phyloP scores from a whole-genome alignment of 108 stramenopile species.

The Phaeodactylum tricornutum region DNA sequence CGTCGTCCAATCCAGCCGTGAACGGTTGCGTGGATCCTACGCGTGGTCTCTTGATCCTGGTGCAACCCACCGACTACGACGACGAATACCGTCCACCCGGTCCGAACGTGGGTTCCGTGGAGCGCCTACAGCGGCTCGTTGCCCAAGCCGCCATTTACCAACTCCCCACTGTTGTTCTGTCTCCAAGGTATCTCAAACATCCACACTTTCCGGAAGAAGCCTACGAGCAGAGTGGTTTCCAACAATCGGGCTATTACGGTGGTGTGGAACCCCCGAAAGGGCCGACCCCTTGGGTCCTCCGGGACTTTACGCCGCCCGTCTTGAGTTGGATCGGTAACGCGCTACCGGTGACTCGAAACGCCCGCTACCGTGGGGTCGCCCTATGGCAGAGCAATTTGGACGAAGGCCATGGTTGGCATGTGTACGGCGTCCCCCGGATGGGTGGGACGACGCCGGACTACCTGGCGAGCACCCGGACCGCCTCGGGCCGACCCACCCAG shows the following conservation, averaged over 20 bases:
- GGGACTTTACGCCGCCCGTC: slow-evolving; percentile 65
- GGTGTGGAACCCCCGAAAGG: slow-evolving; percentile 61
- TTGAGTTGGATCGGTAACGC: slow-evolving; percentile 53
- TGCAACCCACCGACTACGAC: slow-evolving; percentile 60
- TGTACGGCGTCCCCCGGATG: slow-evolving; percentile 9
- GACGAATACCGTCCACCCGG: slow-evolving; percentile 24
- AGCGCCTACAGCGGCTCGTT: slow-evolving; percentile 30
- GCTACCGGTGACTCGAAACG: slow-evolving; percentile 6
- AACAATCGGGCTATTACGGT: slow-evolving; percentile 48
- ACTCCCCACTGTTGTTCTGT: slow-evolving; percentile 42
- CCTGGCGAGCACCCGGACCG: slow-evolving; percentile 37
- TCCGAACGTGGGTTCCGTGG: slow-evolving; percentile 14
- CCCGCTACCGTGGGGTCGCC: slow-evolving; percentile 30
- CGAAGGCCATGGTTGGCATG: slow-evolving; percentile 38
- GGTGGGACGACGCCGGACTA: slow-evolving; percentile 12
- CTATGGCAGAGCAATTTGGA: slow-evolving; percentile 51
- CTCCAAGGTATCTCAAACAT: slow-evolving; percentile 43
- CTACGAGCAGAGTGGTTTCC: slow-evolving; percentile 53
- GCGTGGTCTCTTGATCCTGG: slow-evolving; percentile 35
- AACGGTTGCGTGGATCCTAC: slow-evolving; percentile 13
- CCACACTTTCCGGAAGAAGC: slow-evolving; percentile 13
- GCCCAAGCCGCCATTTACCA: slow-evolving; percentile 33
- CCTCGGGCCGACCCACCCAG: slow-evolving; percentile 43
- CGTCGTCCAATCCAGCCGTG: too few relatives aligned
- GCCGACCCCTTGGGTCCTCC: slow-evolving; percentile 55